Evolutionary conservation across 768 basidiomycete species (phyloP).

Genomic region (Phylloporus sp.): DNA sequence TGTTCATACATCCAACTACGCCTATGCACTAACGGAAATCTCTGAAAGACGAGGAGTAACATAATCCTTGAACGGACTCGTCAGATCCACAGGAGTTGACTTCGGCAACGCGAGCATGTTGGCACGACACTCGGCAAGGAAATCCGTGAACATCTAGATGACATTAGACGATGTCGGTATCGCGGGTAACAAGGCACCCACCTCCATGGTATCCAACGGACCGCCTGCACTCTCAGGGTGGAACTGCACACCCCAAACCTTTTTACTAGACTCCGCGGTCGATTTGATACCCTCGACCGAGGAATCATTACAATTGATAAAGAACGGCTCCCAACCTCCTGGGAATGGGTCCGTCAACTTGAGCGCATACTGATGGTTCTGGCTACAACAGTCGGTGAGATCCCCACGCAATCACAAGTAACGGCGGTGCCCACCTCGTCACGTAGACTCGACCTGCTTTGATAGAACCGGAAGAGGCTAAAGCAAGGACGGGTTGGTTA

Average conservation of each 20-base stretch:
- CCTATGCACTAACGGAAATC: conserved; percentile 27
- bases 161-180: background rate
- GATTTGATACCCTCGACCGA: conserved; percentile 99
- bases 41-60: conserved; percentile 16
- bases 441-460: conserved; percentile 96
- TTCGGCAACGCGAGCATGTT: conserved; percentile 38
- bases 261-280: conserved; percentile 80
- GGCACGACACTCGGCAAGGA: conserved; percentile 73
- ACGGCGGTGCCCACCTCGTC: conserved; percentile 55
- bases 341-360: conserved; percentile 94
- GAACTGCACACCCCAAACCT: conserved; percentile 98
- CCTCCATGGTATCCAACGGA: conserved; percentile 98
- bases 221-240: conserved; percentile 98
- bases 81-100: conserved; percentile 13
- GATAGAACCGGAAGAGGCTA: conserved; percentile 91
- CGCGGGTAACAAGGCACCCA: conserved; percentile 31
- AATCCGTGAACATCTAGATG: conserved; percentile 88
- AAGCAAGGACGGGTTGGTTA: conserved; percentile 95
- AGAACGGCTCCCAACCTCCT: conserved; percentile 96
- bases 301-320: conserved; percentile 99
- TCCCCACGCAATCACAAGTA: background rate
- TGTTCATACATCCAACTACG: conserved; percentile 17
- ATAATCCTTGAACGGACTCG: conserved; percentile 16
- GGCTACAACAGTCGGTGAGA: conserved; percentile 40
- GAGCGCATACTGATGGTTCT: conserved; percentile 99